Conservation (phyloP, 805 yeast genomes). For the Danielozyma ontarioensis region DNA sequence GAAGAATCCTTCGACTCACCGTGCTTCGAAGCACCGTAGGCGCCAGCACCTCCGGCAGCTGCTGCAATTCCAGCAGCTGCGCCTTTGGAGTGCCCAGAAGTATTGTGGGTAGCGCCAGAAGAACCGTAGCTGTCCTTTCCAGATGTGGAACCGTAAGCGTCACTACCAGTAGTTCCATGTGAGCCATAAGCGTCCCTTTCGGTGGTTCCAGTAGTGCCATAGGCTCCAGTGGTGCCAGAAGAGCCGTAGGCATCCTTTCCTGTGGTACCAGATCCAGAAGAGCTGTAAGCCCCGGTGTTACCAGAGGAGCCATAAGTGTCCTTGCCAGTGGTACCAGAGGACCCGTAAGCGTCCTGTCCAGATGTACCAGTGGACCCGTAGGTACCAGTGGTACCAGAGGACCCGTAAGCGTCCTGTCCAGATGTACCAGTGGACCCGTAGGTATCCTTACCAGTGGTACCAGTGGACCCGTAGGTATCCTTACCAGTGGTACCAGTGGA, state of each 20-base stretch:
- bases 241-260: not conserved
- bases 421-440: constrained; percentile 9
- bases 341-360: constrained; percentile 11
- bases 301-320: constrained; percentile 12
- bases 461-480: constrained; percentile 4
- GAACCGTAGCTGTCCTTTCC: constrained; percentile 11
- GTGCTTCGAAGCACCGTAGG: constrained; percentile 1
- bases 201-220: constrained; percentile 6
- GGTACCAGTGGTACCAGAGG: constrained; percentile 5
- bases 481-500: constrained; percentile 2
- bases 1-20: constrained; percentile 1
- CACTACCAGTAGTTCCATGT: constrained; percentile 4
- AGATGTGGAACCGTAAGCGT: constrained; percentile 7
- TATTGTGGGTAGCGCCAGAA: not conserved
- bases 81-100: too few relatives aligned
- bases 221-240: constrained; percentile 4
- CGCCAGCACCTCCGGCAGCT: constrained; percentile 5
- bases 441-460: constrained; percentile 6
- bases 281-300: constrained; percentile 2
- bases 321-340: constrained; percentile 5
- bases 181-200: constrained; percentile 5
- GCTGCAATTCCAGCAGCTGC: not conserved
- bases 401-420: constrained; percentile 11
- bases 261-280: constrained; percentile 1
- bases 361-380: constrained; percentile 1